Evolutionary conservation across 768 basidiomycete species (phyloP), one percentile per base, ranked within the genome.

Genomic region (Tulasnella sp.): DNA sequence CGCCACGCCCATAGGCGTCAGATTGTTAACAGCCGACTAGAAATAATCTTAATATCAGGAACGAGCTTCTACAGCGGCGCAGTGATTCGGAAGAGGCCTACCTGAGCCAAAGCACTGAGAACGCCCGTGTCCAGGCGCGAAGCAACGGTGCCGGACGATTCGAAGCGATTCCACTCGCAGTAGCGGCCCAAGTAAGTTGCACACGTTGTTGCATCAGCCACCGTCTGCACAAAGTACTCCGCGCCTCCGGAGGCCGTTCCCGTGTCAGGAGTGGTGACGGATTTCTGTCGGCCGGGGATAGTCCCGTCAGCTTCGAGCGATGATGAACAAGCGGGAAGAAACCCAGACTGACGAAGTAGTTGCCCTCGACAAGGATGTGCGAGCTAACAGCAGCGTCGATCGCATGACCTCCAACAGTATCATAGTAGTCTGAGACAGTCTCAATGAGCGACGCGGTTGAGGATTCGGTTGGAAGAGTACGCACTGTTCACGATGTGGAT

Each of bases 211-310:
- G 64, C 64, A 14, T 69, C 64, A 31, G 64, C 12, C 31, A 69
- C 64, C 14, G 64, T 69, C 34, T 69, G 64, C 28, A 69, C 64
- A 69, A 69, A 69, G 64, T 69, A 69, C 28, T 69, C 64, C 31
- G 34, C 18, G 7, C 54, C 54, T 69, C 64, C 64, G 4, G 31
- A 28, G 34, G 12, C 14, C 0, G 64, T 37, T 7, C 28, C 34
- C 31, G 64, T 69, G 28, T 69, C 64, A 14, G 64, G 64, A 28
- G 64, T 37, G 20, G 6, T 69, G 34, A 69, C 64, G 14, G 64
- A 69, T 69, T 69, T 37, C 64, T 69, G n/a, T 54, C 22, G 54
- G 11, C 46, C 46, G 46, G 4, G 54, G 24, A 54, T 22, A 18
- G 11, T 28, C 28, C 37, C 11, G 3, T 69, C 28, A 37, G n/a